A percentile compares a stretch with the other conserved stretches of the same genome.
These are phyloP conservation scores for Aristolochia fimbriata DNA, from an alignment of 164 flowering plant genomes.

Conservation along the genomic window DNA sequence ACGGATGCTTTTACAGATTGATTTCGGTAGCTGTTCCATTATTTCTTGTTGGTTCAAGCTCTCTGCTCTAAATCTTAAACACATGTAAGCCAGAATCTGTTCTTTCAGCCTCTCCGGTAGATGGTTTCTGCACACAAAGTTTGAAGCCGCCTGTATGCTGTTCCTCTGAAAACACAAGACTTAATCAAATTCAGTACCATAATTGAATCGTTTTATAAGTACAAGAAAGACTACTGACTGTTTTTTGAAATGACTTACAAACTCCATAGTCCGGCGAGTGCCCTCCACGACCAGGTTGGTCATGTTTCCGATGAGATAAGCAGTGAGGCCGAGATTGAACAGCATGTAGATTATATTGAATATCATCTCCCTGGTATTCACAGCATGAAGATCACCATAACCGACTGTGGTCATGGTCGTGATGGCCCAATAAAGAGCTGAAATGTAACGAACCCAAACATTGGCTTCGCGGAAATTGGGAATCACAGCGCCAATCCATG, in stretches of 20 bases:
- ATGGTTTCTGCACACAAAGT: constrained; percentile 62
- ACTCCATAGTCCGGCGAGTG: constrained; percentile 91
- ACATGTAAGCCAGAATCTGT: constrained; percentile 86
- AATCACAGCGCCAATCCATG: constrained; percentile 65
- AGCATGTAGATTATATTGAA: constrained; percentile 89
- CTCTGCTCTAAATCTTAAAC: constrained; percentile 83
- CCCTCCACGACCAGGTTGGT: constrained; percentile 95
- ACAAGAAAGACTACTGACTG: too few relatives aligned
- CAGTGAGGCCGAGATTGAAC: constrained; percentile 83
- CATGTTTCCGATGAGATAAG: constrained; percentile 95
- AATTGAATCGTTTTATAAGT: too few relatives aligned
- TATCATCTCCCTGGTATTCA: constrained; percentile 72
- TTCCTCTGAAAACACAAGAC: constrained; percentile 48
- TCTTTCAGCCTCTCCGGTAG: constrained; percentile 64
- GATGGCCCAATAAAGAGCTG: constrained; percentile 82
- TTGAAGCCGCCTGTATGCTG: constrained; percentile 82
- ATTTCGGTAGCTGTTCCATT: constrained; percentile 80
- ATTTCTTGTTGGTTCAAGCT: constrained; percentile 75
- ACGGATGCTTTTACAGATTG: constrained; percentile 70
- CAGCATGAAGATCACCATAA: constrained; percentile 93
- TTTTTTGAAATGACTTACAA: constrained; percentile 35
- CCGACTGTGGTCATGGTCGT: constrained; percentile 97
- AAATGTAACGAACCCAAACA: constrained; percentile 57
- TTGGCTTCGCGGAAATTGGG: constrained; percentile 68
- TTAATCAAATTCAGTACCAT: too few relatives aligned